Evolutionary conservation across 768 basidiomycete genomes (phyloP).

Genomic region (Mycena maculata): DNA sequence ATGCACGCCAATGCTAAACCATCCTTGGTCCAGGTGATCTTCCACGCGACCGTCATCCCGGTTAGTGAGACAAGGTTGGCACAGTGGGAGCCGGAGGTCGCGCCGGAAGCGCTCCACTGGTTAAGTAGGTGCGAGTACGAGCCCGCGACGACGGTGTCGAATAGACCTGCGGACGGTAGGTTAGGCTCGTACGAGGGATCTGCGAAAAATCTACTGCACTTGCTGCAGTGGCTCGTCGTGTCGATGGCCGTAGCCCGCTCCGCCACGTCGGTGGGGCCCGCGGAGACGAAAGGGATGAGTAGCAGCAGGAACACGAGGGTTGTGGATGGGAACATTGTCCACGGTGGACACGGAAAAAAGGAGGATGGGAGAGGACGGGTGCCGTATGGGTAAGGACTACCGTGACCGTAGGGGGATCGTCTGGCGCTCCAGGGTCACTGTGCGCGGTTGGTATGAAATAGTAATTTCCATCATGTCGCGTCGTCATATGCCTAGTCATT

Average conservation of each 20-base stretch:
- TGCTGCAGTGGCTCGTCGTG: slow-evolving; percentile 29
- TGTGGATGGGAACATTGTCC: slow-evolving; percentile 12
- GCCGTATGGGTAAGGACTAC: not conserved
- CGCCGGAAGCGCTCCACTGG: slow-evolving; percentile 34
- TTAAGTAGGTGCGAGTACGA: slow-evolving; percentile 28
- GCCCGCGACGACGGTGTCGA: not conserved
- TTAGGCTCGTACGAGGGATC: not conserved
- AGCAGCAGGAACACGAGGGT: slow-evolving; percentile 25
- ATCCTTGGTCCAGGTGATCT: slow-evolving; percentile 54
- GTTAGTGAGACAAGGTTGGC: slow-evolving; percentile 47
- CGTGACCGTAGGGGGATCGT: slow-evolving; percentile 14
- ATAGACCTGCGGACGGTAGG: slow-evolving; percentile 12
- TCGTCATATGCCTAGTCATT: slow-evolving; percentile 12
- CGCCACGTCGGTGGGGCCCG: slow-evolving; percentile 6
- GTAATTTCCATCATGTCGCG: not conserved
- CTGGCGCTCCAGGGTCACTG: slow-evolving; percentile 14
- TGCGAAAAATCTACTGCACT: no score
- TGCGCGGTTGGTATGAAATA: slow-evolving; percentile 3
- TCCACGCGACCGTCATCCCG: slow-evolving; percentile 51
- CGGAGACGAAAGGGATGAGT: slow-evolving; percentile 13
- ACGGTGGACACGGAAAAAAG: not conserved
- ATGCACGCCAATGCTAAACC: not conserved
- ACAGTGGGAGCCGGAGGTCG: slow-evolving; percentile 54
- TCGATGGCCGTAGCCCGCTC: slow-evolving; percentile 19
- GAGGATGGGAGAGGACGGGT: no score